These are phyloP conservation scores for Pseudogymnoascus pannorum DNA, from an alignment of 2,329 filamentous ascomycete species.

Conservation along the genomic window DNA sequence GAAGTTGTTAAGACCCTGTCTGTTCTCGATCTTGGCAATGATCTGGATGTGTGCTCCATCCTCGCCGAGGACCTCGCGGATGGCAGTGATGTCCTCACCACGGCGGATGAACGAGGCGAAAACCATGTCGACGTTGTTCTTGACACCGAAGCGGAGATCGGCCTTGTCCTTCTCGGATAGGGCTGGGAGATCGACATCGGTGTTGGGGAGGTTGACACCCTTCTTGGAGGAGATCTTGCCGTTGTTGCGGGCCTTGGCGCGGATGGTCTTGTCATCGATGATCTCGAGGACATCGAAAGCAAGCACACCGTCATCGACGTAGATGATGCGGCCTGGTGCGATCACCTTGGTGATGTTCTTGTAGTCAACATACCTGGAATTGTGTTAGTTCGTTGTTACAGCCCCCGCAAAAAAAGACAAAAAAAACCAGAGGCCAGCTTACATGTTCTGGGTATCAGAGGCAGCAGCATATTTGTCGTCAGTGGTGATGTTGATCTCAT, in stretches of 20 bases:
- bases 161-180: conserved; percentile 97
- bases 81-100: conserved; percentile 85
- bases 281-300: conserved; percentile 90
- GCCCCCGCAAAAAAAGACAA: not conserved
- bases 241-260: conserved; percentile 86
- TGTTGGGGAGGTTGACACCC: conserved; percentile 98
- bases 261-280: conserved; percentile 81
- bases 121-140: conserved; percentile 98
- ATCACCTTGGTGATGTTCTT: conserved; percentile 99
- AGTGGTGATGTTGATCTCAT: conserved; percentile 90
- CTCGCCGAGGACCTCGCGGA: conserved; percentile 83
- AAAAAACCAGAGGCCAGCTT: conserved; percentile 38
- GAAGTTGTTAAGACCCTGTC: conserved; percentile 99
- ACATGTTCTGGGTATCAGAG: conserved; percentile 92
- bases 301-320: conserved; percentile 96
- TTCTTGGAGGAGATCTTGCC: conserved; percentile 98
- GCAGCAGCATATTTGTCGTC: conserved; percentile 83
- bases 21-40: conserved; percentile 99
- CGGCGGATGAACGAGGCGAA: conserved; percentile 98
- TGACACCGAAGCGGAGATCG: conserved; percentile 90
- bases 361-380: conserved; percentile 90
- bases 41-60: conserved; percentile 97
- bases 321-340: conserved; percentile 81
- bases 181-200: conserved; percentile 93
- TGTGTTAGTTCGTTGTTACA: no score